Evolutionary conservation across 179 eudicot genomes (phyloP).

Genomic region (Amaranthus tricolor): DNA sequence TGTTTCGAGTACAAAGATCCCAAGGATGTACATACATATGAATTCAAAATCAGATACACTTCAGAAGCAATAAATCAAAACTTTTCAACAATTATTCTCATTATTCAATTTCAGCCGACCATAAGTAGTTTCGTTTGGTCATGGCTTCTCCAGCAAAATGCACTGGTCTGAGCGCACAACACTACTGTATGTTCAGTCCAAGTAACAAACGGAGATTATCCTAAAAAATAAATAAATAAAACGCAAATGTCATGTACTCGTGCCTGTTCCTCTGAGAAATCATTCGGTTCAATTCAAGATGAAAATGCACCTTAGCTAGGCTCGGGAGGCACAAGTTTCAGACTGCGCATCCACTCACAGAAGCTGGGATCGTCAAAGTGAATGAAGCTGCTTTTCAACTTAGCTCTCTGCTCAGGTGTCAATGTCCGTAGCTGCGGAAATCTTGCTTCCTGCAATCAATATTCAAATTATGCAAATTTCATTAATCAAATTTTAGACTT

Average conservation of each 20-base stretch:
- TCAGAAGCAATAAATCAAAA: not conserved
- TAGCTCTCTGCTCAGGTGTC: slow-evolving; percentile 71
- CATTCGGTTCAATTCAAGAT: not conserved
- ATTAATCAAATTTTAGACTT: too few species aligned
- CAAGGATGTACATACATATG: too few species aligned
- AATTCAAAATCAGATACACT: not conserved
- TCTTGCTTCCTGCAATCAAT: slow-evolving; percentile 79
- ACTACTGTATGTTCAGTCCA: not conserved
- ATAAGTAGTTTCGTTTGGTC: not conserved
- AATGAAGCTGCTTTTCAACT: slow-evolving; percentile 87
- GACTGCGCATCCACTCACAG: slow-evolving; percentile 95
- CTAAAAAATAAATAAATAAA: not conserved
- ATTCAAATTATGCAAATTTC: not conserved
- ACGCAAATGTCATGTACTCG: not conserved
- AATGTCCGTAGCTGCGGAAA: slow-evolving; percentile 87
- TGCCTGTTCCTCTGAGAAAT: not conserved
- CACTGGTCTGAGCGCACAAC: not conserved
- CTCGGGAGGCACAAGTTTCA: slow-evolving; percentile 87
- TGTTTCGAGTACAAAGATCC: too few species aligned
- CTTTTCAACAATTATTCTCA: too few species aligned
- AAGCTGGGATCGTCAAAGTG: slow-evolving; percentile 94
- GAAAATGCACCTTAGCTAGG: slow-evolving; percentile 42
- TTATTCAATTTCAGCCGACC: not conserved
- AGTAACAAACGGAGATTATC: not conserved
- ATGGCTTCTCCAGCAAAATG: not conserved